Conservation (phyloP, 2,329 filamentous ascomycete species). For the Clarireedia paspali region DNA sequence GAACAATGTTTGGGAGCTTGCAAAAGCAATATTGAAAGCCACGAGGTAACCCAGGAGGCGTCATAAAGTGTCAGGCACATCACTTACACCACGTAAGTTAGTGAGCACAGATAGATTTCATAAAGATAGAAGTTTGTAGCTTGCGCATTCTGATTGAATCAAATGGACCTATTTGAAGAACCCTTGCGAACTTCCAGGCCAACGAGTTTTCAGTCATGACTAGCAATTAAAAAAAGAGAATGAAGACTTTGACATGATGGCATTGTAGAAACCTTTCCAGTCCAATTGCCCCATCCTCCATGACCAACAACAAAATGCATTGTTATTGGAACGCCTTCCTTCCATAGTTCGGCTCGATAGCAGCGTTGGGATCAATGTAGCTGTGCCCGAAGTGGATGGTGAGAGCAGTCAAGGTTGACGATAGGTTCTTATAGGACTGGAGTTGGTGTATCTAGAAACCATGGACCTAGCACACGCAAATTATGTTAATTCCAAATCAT, state of each 20-base stretch:
- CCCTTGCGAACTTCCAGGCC: background rate
- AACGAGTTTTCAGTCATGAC: background rate
- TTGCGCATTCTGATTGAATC: background rate
- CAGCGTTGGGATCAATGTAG: background rate
- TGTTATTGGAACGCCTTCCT: conserved; percentile 30
- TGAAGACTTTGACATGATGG: background rate
- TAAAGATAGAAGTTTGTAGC: background rate
- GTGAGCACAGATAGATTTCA: too few relatives aligned
- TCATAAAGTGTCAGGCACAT: background rate
- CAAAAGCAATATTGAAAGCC: conserved; percentile 14
- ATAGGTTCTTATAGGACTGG: background rate
- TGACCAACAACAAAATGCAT: conserved; percentile 13
- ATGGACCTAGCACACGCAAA: conserved; percentile 39
- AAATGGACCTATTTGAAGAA: background rate
- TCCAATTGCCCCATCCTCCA: background rate
- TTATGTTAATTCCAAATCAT: background rate
- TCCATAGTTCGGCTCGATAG: conserved; percentile 16
- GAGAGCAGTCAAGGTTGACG: background rate
- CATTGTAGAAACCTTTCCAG: conserved; percentile 4
- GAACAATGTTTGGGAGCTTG: conserved; percentile 19
- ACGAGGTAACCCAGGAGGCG: background rate
- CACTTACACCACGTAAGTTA: too few relatives aligned
- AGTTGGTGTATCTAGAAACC: conserved; percentile 45
- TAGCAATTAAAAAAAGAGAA: conserved; percentile 5
- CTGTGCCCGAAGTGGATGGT: background rate